These are phyloP conservation scores for Aspergillus cristatus DNA, from an alignment of 495 filamentous ascomycete species.

Conservation along the genomic window DNA sequence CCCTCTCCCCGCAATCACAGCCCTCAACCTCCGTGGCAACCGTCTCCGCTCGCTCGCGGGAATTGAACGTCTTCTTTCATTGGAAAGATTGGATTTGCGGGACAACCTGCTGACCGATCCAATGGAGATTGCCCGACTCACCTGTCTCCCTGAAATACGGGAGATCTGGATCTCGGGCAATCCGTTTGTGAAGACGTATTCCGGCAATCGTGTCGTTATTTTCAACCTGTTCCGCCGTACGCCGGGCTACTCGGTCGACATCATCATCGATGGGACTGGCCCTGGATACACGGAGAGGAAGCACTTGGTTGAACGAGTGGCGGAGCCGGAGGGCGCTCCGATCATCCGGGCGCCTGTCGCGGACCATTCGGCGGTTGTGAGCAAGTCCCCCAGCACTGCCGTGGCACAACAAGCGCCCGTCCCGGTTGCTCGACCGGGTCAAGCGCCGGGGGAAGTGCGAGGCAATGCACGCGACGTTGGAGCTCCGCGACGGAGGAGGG, in stretches of 20 bases:
- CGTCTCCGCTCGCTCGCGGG: conserved; percentile 82
- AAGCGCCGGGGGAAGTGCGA: conserved; percentile 7
- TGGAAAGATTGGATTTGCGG: conserved; percentile 83
- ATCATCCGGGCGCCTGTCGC: conserved; percentile 59
- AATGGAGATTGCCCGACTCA: conserved; percentile 80
- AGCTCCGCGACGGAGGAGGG: conserved; percentile 40
- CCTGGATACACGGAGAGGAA: conserved; percentile 77
- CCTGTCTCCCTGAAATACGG: conserved; percentile 78
- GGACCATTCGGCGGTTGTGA: conserved; percentile 50
- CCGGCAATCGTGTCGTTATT: conserved; percentile 75
- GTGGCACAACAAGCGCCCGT: no score
- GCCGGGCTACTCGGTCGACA: conserved; percentile 82
- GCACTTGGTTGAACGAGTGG: conserved; percentile 73
- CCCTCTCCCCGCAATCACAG: conserved; percentile 86
- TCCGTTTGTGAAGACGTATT: conserved; percentile 81
- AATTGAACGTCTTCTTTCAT: conserved; percentile 75
- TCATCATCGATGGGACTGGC: conserved; percentile 74
- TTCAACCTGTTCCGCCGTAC: conserved; percentile 96
- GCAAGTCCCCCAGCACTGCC: conserved; percentile 34
- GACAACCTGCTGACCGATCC: conserved; percentile 90
- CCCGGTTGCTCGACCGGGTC: background rate
- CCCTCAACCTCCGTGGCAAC: conserved; percentile 85
- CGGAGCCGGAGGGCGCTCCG: conserved; percentile 62
- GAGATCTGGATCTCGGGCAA: conserved; percentile 89
- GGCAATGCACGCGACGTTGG: conserved; percentile 27